Evolutionary conservation across 371 early-diverging fungal species (phyloP).

Genomic region (Mortierella sp.): DNA sequence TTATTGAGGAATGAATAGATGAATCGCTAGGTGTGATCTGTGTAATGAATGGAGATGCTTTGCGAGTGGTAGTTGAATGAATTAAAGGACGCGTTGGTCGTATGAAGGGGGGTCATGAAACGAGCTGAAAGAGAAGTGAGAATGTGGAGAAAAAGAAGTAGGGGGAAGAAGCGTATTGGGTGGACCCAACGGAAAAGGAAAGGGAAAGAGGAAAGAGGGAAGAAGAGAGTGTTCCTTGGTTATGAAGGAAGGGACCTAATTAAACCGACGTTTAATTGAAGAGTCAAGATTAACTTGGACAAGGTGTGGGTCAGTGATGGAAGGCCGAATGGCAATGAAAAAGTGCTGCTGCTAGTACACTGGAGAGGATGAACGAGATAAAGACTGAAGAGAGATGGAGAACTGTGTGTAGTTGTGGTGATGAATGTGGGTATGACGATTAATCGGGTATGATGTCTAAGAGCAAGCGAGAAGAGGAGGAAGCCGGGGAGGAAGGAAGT

Average conservation of each 20-base stretch:
- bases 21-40: background rate
- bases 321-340: background rate
- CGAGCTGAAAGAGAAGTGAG: background rate
- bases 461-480: background rate
- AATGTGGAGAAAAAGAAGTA: background rate
- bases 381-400: background rate
- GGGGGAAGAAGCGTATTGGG: background rate
- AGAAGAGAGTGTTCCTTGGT: too few species aligned
- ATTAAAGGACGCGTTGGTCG: background rate
- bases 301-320: too few species aligned
- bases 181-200: background rate
- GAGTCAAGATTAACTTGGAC: too few species aligned
- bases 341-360: too few species aligned
- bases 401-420: background rate
- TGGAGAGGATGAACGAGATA: background rate
- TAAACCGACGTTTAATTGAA: too few species aligned
- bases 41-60: background rate
- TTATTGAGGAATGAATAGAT: background rate
- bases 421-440: background rate
- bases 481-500: background rate
- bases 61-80: background rate
- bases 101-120: slow-evolving; percentile 8
- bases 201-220: background rate
- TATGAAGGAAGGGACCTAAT: too few species aligned
- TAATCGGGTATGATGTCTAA: background rate